Conservation (phyloP, 495 filamentous ascomycete genomes). For the Hyaloscypha hepaticicola region DNA sequence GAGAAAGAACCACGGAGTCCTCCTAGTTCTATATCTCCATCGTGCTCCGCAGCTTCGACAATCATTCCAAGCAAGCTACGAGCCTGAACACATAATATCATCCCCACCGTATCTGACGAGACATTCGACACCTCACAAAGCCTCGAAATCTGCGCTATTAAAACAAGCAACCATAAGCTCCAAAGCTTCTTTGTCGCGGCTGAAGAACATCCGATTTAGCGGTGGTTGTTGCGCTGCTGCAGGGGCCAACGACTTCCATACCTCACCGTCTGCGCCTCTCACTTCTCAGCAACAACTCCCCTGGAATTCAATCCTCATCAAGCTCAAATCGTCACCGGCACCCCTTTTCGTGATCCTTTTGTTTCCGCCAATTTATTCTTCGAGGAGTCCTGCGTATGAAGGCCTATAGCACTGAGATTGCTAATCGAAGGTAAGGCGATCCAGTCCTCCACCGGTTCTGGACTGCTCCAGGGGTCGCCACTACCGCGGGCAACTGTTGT, state of each 20-base stretch:
- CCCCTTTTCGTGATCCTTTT: background rate
- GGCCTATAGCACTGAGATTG: background rate
- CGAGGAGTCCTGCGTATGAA: background rate
- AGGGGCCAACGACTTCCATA: background rate
- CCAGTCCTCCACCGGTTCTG: background rate
- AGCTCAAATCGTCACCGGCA: background rate
- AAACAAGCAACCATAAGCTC: background rate
- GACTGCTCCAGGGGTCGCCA: slow-evolving; percentile 3
- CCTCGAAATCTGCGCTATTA: background rate
- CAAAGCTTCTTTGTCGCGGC: background rate
- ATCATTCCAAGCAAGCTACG: background rate
- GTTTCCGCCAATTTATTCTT: background rate
- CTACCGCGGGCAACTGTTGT: background rate
- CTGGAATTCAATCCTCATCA: background rate
- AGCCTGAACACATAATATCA: background rate
- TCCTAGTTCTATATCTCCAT: background rate
- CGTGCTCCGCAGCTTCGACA: too few species aligned
- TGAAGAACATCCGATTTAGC: background rate
- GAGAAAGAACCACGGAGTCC: too few species aligned
- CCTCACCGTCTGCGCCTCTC: background rate
- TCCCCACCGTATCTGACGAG: background rate
- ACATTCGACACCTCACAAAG: background rate
- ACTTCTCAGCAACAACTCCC: background rate
- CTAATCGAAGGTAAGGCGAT: background rate
- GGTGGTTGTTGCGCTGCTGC: background rate